A percentile compares a stretch with the other conserved stretches of the same genome.
Evolutionary conservation across 441 rosid genomes (phyloP).

Genomic region (Pelargonium citronellum): DNA sequence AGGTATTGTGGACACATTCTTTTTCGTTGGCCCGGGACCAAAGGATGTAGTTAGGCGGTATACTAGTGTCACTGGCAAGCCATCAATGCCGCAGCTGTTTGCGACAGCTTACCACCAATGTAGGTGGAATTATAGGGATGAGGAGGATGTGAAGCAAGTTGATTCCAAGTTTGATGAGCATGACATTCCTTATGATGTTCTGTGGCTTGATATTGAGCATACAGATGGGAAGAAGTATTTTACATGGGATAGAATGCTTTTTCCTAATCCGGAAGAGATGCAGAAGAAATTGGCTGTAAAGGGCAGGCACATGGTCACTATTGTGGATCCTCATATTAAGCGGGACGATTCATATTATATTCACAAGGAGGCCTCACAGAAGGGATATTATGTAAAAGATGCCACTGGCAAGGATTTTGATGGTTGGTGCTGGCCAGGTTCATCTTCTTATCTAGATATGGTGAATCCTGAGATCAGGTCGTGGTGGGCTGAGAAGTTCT

Average conservation of each 20-base stretch:
- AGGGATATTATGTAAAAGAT: slow-evolving; percentile 87
- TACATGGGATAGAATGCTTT: slow-evolving; percentile 76
- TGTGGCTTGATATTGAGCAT: slow-evolving; percentile 97
- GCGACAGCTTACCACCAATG: slow-evolving; percentile 94
- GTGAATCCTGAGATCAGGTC: slow-evolving; percentile 78
- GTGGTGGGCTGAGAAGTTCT: slow-evolving; percentile 90
- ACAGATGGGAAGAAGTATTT: slow-evolving; percentile 89
- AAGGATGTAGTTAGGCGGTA: slow-evolving; percentile 92
- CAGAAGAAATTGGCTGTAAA: slow-evolving; percentile 79
- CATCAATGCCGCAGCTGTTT: slow-evolving; percentile 89
- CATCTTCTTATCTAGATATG: slow-evolving; percentile 82
- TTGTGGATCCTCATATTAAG: slow-evolving; percentile 96
- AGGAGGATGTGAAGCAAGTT: slow-evolving; percentile 94
- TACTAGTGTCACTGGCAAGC: slow-evolving; percentile 67
- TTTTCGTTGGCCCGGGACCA: slow-evolving; percentile 81
- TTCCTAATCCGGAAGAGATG: slow-evolving; percentile 93
- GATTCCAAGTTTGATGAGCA: slow-evolving; percentile 92
- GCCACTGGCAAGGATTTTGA: slow-evolving; percentile 78
- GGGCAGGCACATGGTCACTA: slow-evolving; percentile 95
- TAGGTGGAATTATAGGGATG: slow-evolving; percentile 98
- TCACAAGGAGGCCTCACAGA: slow-evolving; percentile 80
- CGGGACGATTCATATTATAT: slow-evolving; percentile 67
- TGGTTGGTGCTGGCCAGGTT: slow-evolving; percentile 99
- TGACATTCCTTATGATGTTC: slow-evolving; percentile 91
- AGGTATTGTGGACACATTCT: slow-evolving; percentile 86